Evolutionary conservation across 2,329 filamentous ascomycete species (phyloP).

Genomic region (Stagonosporopsis tanaceti): DNA sequence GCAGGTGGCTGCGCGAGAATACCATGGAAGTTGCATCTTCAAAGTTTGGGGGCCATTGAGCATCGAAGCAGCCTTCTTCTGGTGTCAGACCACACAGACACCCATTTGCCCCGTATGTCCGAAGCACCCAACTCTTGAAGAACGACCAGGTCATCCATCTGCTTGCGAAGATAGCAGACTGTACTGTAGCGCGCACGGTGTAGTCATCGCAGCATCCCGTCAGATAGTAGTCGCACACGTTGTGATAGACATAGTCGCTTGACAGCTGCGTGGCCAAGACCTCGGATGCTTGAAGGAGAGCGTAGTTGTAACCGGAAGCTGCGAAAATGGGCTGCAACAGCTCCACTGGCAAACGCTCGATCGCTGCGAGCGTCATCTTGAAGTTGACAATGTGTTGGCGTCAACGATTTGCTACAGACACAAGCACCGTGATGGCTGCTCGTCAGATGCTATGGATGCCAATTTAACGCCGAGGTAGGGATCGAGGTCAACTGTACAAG

Average conservation of each 20-base stretch:
- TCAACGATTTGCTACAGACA: not conserved
- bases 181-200: constrained; percentile 24
- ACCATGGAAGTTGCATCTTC: constrained; percentile 39
- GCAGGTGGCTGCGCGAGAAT: constrained; percentile 40
- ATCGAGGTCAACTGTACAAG: too few relatives aligned
- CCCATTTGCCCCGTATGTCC: constrained; percentile 28
- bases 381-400: not conserved
- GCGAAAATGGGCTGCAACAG: constrained; percentile 63
- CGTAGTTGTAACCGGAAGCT: constrained; percentile 54
- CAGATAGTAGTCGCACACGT: constrained; percentile 37
- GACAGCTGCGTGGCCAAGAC: constrained; percentile 48
- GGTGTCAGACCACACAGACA: constrained; percentile 39
- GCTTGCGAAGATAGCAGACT: constrained; percentile 38
- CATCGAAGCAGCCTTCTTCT: constrained; percentile 37
- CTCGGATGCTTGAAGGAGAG: constrained; percentile 50
- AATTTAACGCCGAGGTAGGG: not conserved
- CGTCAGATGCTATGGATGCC: not conserved
- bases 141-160: constrained; percentile 48
- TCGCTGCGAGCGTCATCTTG: constrained; percentile 28
- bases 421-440: constrained; percentile 13
- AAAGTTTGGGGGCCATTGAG: constrained; percentile 44
- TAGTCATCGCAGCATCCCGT: constrained; percentile 21
- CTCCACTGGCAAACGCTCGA: constrained; percentile 60
- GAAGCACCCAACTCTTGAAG: constrained; percentile 36
- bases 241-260: constrained; percentile 32